A percentile compares a stretch with the other conserved stretches of the same genome.
Conservation (phyloP, 2,329 filamentous ascomycete genomes). For the Cordyceps sp. region DNA sequence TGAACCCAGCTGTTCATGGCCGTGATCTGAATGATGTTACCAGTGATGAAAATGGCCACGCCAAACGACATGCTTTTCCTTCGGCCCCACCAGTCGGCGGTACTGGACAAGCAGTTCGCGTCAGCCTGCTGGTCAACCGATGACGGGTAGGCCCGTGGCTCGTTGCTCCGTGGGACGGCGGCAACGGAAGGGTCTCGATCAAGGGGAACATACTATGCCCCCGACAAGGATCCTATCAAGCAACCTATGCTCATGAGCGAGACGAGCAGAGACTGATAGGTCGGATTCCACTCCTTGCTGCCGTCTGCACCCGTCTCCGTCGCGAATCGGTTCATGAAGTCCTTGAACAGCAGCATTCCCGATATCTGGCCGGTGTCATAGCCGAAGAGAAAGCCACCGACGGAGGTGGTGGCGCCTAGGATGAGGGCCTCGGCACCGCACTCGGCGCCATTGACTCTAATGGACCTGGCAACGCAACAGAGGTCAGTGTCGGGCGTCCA, state of each 20-base stretch:
- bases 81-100: conserved; percentile 35
- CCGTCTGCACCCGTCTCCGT: conserved; percentile 43
- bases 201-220: conserved; percentile 23
- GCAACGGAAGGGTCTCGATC: neutral
- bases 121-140: conserved; percentile 42
- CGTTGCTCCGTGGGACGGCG: too few relatives aligned
- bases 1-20: conserved; percentile 41
- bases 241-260: conserved; percentile 39
- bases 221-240: conserved; percentile 33
- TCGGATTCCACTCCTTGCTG: conserved; percentile 28
- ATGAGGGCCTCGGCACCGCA: conserved; percentile 22
- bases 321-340: conserved; percentile 39
- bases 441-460: too few relatives aligned
- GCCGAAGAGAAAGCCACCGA: too few relatives aligned
- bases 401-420: conserved; percentile 34
- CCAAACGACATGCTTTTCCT: conserved; percentile 44
- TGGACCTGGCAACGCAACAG: too few relatives aligned
- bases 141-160: conserved; percentile 28
- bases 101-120: conserved; percentile 32
- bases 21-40: conserved; percentile 48
- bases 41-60: conserved; percentile 44
- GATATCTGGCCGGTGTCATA: conserved; percentile 41
- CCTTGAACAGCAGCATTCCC: conserved; percentile 42
- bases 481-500: too few relatives aligned
- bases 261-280: conserved; percentile 33